Base-by-base conservation (phyloP, 768 basidiomycete species). In the Mrakia hoshinonis region DNA sequence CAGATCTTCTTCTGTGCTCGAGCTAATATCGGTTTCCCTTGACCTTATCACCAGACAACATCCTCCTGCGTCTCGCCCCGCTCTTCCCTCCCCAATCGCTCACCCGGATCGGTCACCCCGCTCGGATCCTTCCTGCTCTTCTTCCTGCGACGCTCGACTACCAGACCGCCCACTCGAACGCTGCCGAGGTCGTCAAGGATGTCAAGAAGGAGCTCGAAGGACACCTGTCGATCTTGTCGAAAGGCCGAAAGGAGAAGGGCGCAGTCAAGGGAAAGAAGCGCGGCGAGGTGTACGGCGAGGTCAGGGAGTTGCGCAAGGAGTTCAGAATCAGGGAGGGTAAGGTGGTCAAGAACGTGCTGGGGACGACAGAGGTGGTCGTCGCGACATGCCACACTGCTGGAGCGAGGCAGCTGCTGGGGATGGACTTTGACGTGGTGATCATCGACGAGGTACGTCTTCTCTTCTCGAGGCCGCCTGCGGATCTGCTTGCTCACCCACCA, bases 91-190 rank as follows among this genome's bases (percentile, higher is more conserved):
- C 76, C 31, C 63, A 76, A 74, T 66, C 78, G 54, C 76, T 85
- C 88, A 92, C 93, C 0, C 85, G 96, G n/a, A 83, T 99, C 15
- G 96, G 96, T 0, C 96, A 99, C 79, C 96, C 96, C 0, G 95
- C 96, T 0, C 85, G 96, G 31, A 88, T 98, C 0, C 89, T 96
- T 83, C 82, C 87, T 36, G 75, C 77, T 22, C 77, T 84, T 15
- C 75, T 81, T 2, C 46, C 70, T 1, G 70, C 79, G 20, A 83
- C 82, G 1, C 77, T 83, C 51, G 82, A 83, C 69, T 80, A 78
- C n/a, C 78, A 79, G 36, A 78, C 79, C 0, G 71, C 76, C 3
- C 70, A 77, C 64, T 80, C 80, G 22, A 75, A 77, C 48, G 76
- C 92, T 85, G 91, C 90, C 3, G 87, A 85, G 7, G 81, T 98